Base-by-base conservation (phyloP, 2,329 filamentous ascomycete genomes). In the Curvularia spicifera region DNA sequence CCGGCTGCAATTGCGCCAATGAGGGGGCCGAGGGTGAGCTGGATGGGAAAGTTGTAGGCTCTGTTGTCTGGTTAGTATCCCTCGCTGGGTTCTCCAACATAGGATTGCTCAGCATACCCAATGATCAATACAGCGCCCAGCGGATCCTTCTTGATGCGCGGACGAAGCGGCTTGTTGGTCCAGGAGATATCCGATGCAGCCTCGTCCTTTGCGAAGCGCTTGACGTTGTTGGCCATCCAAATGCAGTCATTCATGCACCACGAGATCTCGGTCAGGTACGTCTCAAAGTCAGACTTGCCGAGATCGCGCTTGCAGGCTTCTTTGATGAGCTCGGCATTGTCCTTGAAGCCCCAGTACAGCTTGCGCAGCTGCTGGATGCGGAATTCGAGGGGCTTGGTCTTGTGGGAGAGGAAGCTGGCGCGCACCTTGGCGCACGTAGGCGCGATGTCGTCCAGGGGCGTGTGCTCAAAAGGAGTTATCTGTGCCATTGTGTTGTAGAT, bases 1-100 rank as follows among this genome's bases (percentile, higher is more conserved):
- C 95, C 95, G 8, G 92, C 94, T 43, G 91, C 88, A 69, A 99
- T 97, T 70, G 94, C 95, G 57, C 94, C 95, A 62, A 97, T 85
- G 60, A 96, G 78, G 1, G 94, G 93, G 1, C 86, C 85, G 40
- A 98, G 75, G 37, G 88, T 87, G 43, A 98, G 84, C 78, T 93
- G 89, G 75, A 97, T 82, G 51, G 95, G 95, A 77, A 93, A 97
- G 82, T 99, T 99, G 85, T 91, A 98, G 43, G 95, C 88, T 56
- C 87, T 87, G 57, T 22, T 44, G 12, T 7, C 12, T 15, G n/a
- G 50, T 57, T 31, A 57, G 43, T 31, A 2, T 33, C 29, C 15
- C 9, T 22, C 3, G 7, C 6, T 35, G 12, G 1, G 6, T 24
- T 6, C 1, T 26, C 4, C 18, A 45, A 4, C 35, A 37, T 13